Percentiles rank a stretch among this genome's conserved stretches.
These are phyloP conservation scores for Dendrocalamus latiflorus DNA, from an alignment of 202 grass and related monocot species.

Conservation along the genomic window DNA sequence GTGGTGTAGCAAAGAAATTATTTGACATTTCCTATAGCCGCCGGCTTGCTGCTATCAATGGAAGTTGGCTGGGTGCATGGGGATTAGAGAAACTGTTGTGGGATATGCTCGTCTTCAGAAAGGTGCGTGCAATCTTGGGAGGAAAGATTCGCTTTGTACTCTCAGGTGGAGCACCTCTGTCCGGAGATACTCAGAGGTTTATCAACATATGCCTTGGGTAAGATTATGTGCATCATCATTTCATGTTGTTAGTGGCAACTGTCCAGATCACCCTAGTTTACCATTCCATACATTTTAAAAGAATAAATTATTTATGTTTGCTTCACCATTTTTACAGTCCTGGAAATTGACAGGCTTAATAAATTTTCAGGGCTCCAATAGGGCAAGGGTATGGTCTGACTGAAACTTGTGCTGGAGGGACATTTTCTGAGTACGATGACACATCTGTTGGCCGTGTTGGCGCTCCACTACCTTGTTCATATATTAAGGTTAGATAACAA, in stretches of 20 bases:
- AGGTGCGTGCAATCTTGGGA: slow-evolving; percentile 79
- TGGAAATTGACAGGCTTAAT: slow-evolving; percentile 26
- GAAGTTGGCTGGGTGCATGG: slow-evolving; percentile 93
- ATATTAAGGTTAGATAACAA: slow-evolving; percentile 60
- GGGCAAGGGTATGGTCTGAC: slow-evolving; percentile 96
- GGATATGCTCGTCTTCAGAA: slow-evolving; percentile 81
- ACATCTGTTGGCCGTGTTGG: slow-evolving; percentile 84
- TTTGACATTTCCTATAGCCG: slow-evolving; percentile 69
- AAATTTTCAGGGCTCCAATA: slow-evolving; percentile 80
- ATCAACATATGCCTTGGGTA: slow-evolving; percentile 98
- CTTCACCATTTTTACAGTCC: neutral
- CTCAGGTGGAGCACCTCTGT: slow-evolving; percentile 90
- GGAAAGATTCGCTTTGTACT: slow-evolving; percentile 76
- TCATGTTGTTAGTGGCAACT: slow-evolving; percentile 9
- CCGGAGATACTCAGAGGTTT: slow-evolving; percentile 99
- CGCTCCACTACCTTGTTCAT: slow-evolving; percentile 87
- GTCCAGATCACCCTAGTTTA: neutral
- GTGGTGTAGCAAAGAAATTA: slow-evolving; percentile 75
- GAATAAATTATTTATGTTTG: neutral
- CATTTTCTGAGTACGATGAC: slow-evolving; percentile 87
- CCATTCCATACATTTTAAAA: slow-evolving; percentile 3
- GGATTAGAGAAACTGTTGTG: slow-evolving; percentile 81
- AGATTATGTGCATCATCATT: slow-evolving; percentile 24
- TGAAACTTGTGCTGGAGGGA: slow-evolving; percentile 88
- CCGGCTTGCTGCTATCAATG: slow-evolving; percentile 70